Base-by-base conservation (phyloP, 768 basidiomycete species). In the Ramaria rubella region DNA sequence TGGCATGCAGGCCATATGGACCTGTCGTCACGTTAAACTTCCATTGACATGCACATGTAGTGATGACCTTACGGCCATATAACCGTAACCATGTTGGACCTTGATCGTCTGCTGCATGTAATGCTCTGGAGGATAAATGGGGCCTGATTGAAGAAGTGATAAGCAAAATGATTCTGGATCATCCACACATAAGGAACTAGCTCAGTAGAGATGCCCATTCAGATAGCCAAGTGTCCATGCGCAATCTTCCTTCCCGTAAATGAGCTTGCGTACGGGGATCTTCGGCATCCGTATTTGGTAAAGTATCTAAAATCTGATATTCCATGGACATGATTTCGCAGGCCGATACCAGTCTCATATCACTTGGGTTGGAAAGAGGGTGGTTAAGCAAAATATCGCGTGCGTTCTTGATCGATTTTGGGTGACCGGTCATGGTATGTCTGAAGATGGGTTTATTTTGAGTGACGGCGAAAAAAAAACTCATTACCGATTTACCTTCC, bases 1-100 rank as follows among this genome's bases (percentile, higher is more conserved):
- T 12, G 33, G 52, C 52, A 54, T 54, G 29, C 52, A 40, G 31
- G 52, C 52, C 36, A 54, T 40, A 40, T 54, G 52, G 43, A 54
- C 29, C 52, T 54, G 21, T 17, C 14, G 19, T 5, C 38, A 23
- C 2, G 23, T 29, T 15, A 42, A 7, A 11, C 19, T n/a, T 26
- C 19, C 19, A 7, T 29, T 19, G 27, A 17, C 19, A 44, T 14
- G 3, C 17, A 2, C 24, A 42, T 44, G 15, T 54, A 19, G 43
- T 24, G 29, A 26, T 17, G 23, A n/a, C 24, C 52, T 15, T 26
- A 54, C 52, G 14, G 52, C 43, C 36, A 54, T 40, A 24, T 42
- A 44, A 12, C 38, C 52, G 38, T 54, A 54, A 42, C 27, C 19
- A 27, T 31, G 38, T 11, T 54, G 42, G 24, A 54, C 38, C n/a